These are phyloP conservation scores for Aspergillus proliferans DNA, from an alignment of 2,329 filamentous ascomycete species.

Conservation along the genomic window DNA sequence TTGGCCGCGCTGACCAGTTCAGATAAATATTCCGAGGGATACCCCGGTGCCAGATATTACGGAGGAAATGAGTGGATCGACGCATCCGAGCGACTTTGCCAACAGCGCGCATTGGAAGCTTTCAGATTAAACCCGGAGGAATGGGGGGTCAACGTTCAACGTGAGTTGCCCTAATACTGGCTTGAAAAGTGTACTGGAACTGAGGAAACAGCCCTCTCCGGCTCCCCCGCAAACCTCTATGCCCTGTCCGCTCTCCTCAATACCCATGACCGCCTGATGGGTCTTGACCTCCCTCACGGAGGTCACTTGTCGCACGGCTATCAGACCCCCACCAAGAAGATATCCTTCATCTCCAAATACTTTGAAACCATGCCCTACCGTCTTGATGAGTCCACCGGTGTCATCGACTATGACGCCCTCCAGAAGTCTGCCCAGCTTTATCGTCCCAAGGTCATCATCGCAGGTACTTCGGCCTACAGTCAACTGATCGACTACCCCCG, in stretches of 20 bases:
- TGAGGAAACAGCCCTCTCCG: conserved; percentile 61
- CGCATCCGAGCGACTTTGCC: conserved; percentile 79
- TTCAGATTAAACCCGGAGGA: conserved; percentile 77
- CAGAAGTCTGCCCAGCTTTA: conserved; percentile 86
- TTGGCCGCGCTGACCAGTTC: conserved; percentile 23
- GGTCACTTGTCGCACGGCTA: conserved; percentile 96
- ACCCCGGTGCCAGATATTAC: conserved; percentile 93
- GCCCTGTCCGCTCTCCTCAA: conserved; percentile 96
- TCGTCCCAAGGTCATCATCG: conserved; percentile 92
- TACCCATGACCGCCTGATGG: conserved; percentile 94
- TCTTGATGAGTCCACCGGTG: conserved; percentile 67
- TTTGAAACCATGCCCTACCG: conserved; percentile 98
- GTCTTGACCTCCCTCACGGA: conserved; percentile 87
- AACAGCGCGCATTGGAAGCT: conserved; percentile 79
- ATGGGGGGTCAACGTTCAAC: conserved; percentile 96
- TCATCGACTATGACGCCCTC: conserved; percentile 94
- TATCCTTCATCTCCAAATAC: conserved; percentile 96
- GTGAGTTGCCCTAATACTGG: conserved; percentile 41
- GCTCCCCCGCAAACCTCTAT: conserved; percentile 66
- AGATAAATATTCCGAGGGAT: conserved; percentile 99
- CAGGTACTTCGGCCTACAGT: conserved; percentile 97
- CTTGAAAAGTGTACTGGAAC: conserved; percentile 8
- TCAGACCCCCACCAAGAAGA: conserved; percentile 92
- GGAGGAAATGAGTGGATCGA: conserved; percentile 97
- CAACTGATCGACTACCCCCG: conserved; percentile 92